Conservation (phyloP, 345 rosid genomes). For the Viola odorata region DNA sequence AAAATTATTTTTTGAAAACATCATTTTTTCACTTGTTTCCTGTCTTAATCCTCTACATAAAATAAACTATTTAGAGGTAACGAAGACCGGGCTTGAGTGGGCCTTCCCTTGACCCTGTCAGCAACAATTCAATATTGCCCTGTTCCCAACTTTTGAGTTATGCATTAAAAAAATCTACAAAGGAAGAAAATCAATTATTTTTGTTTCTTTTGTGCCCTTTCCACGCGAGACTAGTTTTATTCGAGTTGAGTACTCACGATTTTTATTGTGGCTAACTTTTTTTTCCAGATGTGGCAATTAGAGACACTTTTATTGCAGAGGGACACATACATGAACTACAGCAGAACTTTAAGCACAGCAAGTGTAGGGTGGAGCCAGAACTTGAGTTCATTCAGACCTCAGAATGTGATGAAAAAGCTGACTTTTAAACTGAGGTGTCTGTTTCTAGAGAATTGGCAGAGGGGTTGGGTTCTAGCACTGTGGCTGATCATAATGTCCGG, state of each 20-base stretch:
- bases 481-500: conserved; percentile 59
- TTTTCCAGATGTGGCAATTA: conserved; percentile 81
- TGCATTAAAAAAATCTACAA: no score
- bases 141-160: no score
- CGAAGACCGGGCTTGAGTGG: no score
- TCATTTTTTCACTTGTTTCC: no score
- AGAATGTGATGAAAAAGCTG: conserved; percentile 26
- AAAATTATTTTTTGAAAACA: neutral
- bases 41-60: no score
- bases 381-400: conserved; percentile 40
- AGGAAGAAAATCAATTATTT: no score
- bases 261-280: neutral
- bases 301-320: conserved; percentile 83
- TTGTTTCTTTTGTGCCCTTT: no score
- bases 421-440: conserved; percentile 39
- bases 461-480: conserved; percentile 64
- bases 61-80: no score
- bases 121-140: no score
- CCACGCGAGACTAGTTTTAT: no score
- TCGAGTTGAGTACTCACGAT: neutral
- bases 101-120: no score
- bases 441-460: conserved; percentile 72
- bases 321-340: conserved; percentile 86
- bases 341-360: conserved; percentile 75
- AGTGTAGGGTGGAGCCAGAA: conserved; percentile 68